Evolutionary conservation across 306 rosid species (phyloP).

Genomic region (Delonix regia): DNA sequence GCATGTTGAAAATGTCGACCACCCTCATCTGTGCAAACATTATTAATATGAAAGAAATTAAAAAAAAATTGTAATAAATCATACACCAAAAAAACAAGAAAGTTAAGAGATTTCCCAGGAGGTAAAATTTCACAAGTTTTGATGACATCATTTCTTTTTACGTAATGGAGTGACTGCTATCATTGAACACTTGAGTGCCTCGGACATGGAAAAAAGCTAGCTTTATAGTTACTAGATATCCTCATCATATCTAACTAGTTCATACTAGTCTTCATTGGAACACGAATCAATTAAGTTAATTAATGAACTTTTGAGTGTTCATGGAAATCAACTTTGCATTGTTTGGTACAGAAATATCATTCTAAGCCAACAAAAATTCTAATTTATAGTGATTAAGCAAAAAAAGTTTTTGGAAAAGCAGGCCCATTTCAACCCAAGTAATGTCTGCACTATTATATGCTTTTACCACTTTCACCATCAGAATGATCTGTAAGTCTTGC

Average conservation of each 20-base stretch:
- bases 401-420: background rate
- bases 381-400: background rate
- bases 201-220: background rate
- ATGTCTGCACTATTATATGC: too few species aligned
- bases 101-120: background rate
- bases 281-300: background rate
- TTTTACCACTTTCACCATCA: too few species aligned
- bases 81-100: background rate
- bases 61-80: too few species aligned
- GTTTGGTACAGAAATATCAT: too few species aligned
- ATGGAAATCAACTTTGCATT: too few species aligned
- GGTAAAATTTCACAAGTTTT: background rate
- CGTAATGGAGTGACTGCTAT: too few species aligned
- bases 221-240: background rate
- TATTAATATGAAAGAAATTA: constrained; percentile 33
- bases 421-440: constrained; percentile 25
- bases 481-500: too few species aligned
- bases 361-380: background rate
- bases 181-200: background rate
- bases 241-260: background rate
- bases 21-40: constrained; percentile 56
- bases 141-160: background rate
- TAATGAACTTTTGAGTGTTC: background rate
- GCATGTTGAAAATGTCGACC: constrained; percentile 55
- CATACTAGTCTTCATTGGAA: background rate